Evolutionary conservation across 2,329 filamentous ascomycete species (phyloP).

Genomic region (Chaetomium strumarium): DNA sequence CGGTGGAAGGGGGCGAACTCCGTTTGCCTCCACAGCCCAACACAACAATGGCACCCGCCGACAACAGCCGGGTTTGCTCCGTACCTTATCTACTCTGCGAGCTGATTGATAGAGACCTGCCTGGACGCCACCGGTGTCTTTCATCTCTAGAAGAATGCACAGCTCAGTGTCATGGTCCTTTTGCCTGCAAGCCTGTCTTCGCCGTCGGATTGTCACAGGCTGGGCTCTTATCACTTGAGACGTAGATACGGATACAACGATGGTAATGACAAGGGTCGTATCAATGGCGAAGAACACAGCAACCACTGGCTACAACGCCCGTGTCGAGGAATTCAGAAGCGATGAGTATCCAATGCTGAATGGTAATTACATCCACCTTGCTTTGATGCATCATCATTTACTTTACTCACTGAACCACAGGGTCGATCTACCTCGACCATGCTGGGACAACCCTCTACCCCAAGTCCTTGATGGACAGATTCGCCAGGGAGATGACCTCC

Average conservation of each 20-base stretch:
- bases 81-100: neutral
- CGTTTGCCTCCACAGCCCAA: constrained; percentile 11
- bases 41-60: constrained; percentile 11
- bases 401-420: constrained; percentile 38
- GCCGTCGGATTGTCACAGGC: neutral
- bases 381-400: neutral
- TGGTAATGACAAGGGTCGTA: constrained; percentile 15
- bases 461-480: constrained; percentile 73
- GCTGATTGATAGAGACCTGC: neutral
- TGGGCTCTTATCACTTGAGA: neutral
- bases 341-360: constrained; percentile 64
- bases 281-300: constrained; percentile 6
- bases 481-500: constrained; percentile 70
- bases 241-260: constrained; percentile 19
- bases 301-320: constrained; percentile 46
- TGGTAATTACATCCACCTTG: constrained; percentile 38
- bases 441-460: constrained; percentile 83
- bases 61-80: neutral
- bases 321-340: constrained; percentile 53
- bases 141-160: neutral
- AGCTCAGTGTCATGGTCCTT: neutral
- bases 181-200: neutral
- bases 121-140: neutral
- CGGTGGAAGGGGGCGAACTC: constrained; percentile 26
- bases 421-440: constrained; percentile 82